These are phyloP conservation scores for Phyllostachys edulis DNA, from an alignment of 176 grass and related monocot species.

Conservation along the genomic window DNA sequence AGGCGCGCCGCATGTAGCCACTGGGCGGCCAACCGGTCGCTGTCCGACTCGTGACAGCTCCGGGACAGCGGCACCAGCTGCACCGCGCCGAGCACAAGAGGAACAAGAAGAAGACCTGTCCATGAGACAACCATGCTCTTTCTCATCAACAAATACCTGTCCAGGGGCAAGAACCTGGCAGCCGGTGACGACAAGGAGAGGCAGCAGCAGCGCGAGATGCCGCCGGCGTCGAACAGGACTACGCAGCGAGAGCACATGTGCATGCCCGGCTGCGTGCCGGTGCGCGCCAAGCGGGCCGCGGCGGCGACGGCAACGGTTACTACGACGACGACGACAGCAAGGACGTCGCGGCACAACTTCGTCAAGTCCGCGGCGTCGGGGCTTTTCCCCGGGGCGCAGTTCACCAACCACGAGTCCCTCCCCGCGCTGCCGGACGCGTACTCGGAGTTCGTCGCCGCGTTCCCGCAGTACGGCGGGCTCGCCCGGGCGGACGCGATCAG, in stretches of 20 bases:
- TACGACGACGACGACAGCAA: slow-evolving; percentile 31
- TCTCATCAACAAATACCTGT: slow-evolving; percentile 64
- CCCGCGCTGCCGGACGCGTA: slow-evolving; percentile 51
- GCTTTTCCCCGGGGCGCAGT: slow-evolving; percentile 48
- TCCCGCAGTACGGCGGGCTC: slow-evolving; percentile 61
- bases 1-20: background rate
- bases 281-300: slow-evolving; percentile 23
- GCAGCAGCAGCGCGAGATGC: slow-evolving; percentile 33
- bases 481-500: slow-evolving; percentile 60
- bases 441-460: slow-evolving; percentile 56
- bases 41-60: slow-evolving; percentile 24
- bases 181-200: background rate
- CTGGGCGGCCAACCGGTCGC: slow-evolving; percentile 14
- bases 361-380: slow-evolving; percentile 52
- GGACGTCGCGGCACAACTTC: slow-evolving; percentile 64
- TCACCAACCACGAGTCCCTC: slow-evolving; percentile 91
- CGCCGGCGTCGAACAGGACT: background rate
- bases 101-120: background rate
- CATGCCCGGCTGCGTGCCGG: slow-evolving; percentile 46
- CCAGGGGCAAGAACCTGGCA: slow-evolving; percentile 26
- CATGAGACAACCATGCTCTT: slow-evolving; percentile 73
- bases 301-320: background rate
- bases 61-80: background rate
- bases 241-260: slow-evolving; percentile 27
- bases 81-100: background rate